A percentile compares a stretch with the other conserved stretches of the same genome.
phyloP scores from a whole-genome alignment of 192 early-diverging fungal species.

The Gonapodya prolifera region DNA sequence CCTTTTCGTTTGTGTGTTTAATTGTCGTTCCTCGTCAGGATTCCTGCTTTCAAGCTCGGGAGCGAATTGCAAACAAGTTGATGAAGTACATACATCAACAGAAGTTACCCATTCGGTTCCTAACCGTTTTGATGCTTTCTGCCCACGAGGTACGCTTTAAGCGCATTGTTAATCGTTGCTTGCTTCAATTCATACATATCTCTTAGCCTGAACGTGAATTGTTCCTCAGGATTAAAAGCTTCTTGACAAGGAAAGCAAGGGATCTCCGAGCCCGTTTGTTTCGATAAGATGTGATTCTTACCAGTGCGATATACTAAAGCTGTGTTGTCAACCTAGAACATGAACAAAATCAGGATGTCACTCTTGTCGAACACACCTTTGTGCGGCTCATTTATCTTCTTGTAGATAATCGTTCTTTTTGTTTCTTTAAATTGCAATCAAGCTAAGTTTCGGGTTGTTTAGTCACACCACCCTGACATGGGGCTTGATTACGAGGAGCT shows the following conservation, averaged over 20 bases:
- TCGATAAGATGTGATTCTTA: neutral
- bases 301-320: slow-evolving; percentile 4
- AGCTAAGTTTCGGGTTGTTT: slow-evolving; percentile 29
- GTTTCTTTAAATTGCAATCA: slow-evolving; percentile 25
- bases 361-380: slow-evolving; percentile 41
- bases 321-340: neutral
- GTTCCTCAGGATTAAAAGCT: slow-evolving; percentile 17
- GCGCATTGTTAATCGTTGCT: slow-evolving; percentile 48
- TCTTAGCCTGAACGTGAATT: neutral
- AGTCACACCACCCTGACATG: neutral
- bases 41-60: slow-evolving; percentile 67
- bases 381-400: slow-evolving; percentile 57
- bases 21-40: slow-evolving; percentile 49
- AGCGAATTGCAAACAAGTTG: slow-evolving; percentile 53
- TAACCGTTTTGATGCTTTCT: slow-evolving; percentile 57
- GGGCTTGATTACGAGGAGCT: neutral
- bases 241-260: slow-evolving; percentile 25
- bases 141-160: slow-evolving; percentile 76
- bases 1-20: neutral
- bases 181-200: neutral
- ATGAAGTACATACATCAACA: slow-evolving; percentile 48
- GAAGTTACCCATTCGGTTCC: slow-evolving; percentile 54
- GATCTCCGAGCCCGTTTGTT: slow-evolving; percentile 12
- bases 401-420: slow-evolving; percentile 79
- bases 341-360: neutral